Base-by-base conservation (phyloP, 2,329 filamentous ascomycete genomes). In the Botrytis deweyae region DNA sequence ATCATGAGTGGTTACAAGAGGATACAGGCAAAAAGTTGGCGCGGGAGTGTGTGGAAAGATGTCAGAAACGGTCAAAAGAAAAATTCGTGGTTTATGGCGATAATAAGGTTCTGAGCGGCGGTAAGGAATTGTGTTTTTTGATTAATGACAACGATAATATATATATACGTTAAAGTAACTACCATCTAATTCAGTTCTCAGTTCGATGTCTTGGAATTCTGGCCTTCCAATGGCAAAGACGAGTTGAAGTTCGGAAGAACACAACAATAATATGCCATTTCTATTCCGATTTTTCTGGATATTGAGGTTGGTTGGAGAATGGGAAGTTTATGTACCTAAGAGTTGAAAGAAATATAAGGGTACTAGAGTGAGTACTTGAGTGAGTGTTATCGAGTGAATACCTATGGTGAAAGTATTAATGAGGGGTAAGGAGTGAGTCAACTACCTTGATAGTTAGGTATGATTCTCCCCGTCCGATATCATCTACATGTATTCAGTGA, bases 161-260 rank as follows among this genome's bases (percentile, higher is more conserved):
- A 9, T 0, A 25, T 14, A 49, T 49, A 0, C 46, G 22, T 4
- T 5, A 10, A 14, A 5, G 5, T 25, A n/a, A 25, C 0, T 52
- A 22, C 20, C 8, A 10, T 46, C 8, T 46, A 8, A 4, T 46
- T 46, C 3, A 10, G 2, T 46, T 22, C 20, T 46, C 7, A 7
- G 20, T 20, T 52, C 9, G 10, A 52, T 12, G 10, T 52, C 46
- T 25, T 1, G 9, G 4, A 25, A 25, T 4, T 52, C 1, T 25
- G 4, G 25, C 1, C 22, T 25, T 25, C 1, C 22, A 6, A 25
- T 49, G 22, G 10, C 10, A 25, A 25, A 12, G 46, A 25, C 4
- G 3, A 25, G 46, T 25, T 1, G 22, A 1, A 49, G 4, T 49
- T 49, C 7, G 46, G 4, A 49, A 49, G 20, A 49, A 49, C 9